phyloP scores from a whole-genome alignment of 805 yeast genomes.

The Myxozyma kluyveri region DNA sequence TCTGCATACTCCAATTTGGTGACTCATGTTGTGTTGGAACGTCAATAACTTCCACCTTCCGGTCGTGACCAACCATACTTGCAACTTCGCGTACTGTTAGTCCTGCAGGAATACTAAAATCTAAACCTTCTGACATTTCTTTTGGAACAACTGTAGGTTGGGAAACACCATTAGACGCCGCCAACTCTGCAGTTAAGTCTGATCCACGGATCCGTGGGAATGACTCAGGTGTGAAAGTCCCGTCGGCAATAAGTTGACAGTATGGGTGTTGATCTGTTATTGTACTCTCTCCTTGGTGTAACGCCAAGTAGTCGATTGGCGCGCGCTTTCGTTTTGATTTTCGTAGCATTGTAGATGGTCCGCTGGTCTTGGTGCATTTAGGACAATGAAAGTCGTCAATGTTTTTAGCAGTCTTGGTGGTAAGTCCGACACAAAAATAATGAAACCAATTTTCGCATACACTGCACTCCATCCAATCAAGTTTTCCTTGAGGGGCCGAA shows the following conservation, averaged over 20 bases:
- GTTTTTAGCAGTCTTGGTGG: slow-evolving; percentile 40
- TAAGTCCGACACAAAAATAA: slow-evolving; percentile 46
- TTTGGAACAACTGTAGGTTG: slow-evolving; percentile 50
- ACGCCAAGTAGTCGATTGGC: slow-evolving; percentile 73
- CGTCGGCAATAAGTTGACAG: slow-evolving; percentile 23
- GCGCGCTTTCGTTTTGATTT: slow-evolving; percentile 53
- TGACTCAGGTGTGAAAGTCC: slow-evolving; percentile 35
- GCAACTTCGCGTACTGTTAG: slow-evolving; percentile 58
- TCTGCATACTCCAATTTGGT: slow-evolving; percentile 63
- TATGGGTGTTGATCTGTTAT: slow-evolving; percentile 62
- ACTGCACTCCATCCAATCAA: slow-evolving; percentile 59
- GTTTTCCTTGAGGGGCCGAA: slow-evolving; percentile 26
- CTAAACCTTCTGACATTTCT: slow-evolving; percentile 39
- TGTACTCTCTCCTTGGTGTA: slow-evolving; percentile 64
- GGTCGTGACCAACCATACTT: slow-evolving; percentile 59
- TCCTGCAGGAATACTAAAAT: slow-evolving; percentile 54
- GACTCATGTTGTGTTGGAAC: slow-evolving; percentile 68
- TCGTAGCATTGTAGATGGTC: slow-evolving; percentile 51
- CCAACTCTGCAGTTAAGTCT: slow-evolving; percentile 43
- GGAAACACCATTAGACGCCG: slow-evolving; percentile 37
- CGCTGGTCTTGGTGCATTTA: slow-evolving; percentile 46
- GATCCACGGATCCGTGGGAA: slow-evolving; percentile 37
- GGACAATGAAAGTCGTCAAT: slow-evolving; percentile 57
- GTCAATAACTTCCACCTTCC: slow-evolving; percentile 80
- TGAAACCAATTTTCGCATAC: slow-evolving; percentile 57